Evolutionary conservation across 257 asterid genomes (phyloP).

Genomic region (Salvia splendens): DNA sequence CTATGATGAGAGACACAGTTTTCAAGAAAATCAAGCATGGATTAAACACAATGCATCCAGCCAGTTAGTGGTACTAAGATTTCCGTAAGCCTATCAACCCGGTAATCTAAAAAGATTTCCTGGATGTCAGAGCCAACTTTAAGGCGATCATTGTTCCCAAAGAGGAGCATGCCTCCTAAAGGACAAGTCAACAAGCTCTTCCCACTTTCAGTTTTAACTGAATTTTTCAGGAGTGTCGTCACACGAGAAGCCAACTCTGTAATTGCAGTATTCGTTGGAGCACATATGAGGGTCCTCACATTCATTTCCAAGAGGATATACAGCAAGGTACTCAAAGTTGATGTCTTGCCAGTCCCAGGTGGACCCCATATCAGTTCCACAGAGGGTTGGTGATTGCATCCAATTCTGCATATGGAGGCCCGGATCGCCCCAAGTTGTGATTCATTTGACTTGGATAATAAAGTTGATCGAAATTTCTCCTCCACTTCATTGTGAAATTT

Average conservation of each 20-base stretch:
- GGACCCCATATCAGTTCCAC: slow-evolving; percentile 65
- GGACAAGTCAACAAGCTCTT: slow-evolving; percentile 19
- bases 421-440: slow-evolving; percentile 48
- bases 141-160: slow-evolving; percentile 46
- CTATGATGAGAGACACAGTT: slow-evolving; percentile 40
- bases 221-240: slow-evolving; percentile 29
- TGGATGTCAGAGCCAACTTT: slow-evolving; percentile 38
- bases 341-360: slow-evolving; percentile 70
- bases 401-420: slow-evolving; percentile 30
- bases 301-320: slow-evolving; percentile 42
- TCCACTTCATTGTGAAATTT: background rate
- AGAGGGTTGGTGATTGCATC: slow-evolving; percentile 32
- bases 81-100: slow-evolving; percentile 38
- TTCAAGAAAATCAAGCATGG: slow-evolving; percentile 45
- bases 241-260: slow-evolving; percentile 51
- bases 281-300: slow-evolving; percentile 53
- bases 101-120: slow-evolving; percentile 46
- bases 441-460: slow-evolving; percentile 40
- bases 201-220: slow-evolving; percentile 21
- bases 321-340: slow-evolving; percentile 43
- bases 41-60: slow-evolving; percentile 37
- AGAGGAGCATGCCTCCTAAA: slow-evolving; percentile 46
- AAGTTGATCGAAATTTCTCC: slow-evolving; percentile 18
- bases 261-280: slow-evolving; percentile 67
- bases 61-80: slow-evolving; percentile 41